Base-by-base conservation (phyloP, 306 rosid genomes). In the Quercus rubra region DNA sequence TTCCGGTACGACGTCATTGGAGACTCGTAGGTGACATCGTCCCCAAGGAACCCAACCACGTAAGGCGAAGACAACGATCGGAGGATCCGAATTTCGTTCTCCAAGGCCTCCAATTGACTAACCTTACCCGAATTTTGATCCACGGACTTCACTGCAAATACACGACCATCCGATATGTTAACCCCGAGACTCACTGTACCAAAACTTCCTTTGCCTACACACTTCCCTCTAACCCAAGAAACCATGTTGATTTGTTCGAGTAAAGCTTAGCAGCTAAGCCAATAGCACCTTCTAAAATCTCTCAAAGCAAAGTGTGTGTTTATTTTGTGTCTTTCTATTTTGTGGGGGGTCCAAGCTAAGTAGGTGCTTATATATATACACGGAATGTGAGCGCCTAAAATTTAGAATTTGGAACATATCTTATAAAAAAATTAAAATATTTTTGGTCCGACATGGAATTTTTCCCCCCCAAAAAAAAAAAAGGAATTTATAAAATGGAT, bases 111-210 rank as follows among this genome's bases (percentile, higher is more conserved):
- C 4, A 85, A 17, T 70, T 87, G 97, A 52, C 38, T 27, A 5
- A 85, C 72, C 3, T 62, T 68, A 28, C 83, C 82, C 20, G 81
- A 17, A 20, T 74, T 67, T 10, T 49, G 76, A 35, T 92, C 90
- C 12, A 92, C 97, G 12, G 99, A 92, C 79, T 94, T 94, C 17
- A 89, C 99, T 63, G 95, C 99, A 76, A 94, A 94, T 1, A 87
- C 75, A 21, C 27, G 75, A 66, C 86, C 89, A 79, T 89, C 90
- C 0, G 76, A 15, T 77, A 83, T 80, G 28, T 63, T n/a, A 33
- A 85, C 83, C 4, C 91, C 99, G 21, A 92, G n/a, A 30, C 57
- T 83, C 0, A 92, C 99, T 0, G 88, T 74, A 5, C 93, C 99
- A 54, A 91, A 94, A 49, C 91, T 88, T 25, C 99, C 99, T 64